phyloP scores from a whole-genome alignment of 1,284 basidiomycete species.

The Trichosporon faecale region DNA sequence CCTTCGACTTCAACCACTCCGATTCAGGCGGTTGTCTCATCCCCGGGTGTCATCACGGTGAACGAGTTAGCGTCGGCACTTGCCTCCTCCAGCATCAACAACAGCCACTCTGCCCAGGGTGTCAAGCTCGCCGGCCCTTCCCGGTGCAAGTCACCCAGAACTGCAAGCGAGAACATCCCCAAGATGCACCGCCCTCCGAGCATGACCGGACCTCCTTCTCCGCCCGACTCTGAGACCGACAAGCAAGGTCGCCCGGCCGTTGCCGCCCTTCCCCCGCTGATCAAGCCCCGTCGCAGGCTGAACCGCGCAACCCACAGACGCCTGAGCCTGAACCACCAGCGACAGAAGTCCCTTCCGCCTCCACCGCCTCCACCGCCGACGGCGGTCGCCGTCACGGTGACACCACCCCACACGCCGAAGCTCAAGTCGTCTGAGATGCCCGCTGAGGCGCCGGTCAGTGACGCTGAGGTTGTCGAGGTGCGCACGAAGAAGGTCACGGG shows the following conservation, averaged over 20 bases:
- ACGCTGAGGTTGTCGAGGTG: not conserved
- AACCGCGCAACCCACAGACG: constrained; percentile 1
- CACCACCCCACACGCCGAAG: not conserved
- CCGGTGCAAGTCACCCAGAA: not conserved
- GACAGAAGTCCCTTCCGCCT: not conserved
- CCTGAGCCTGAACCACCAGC: constrained; percentile 4
- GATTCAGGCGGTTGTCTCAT: not conserved
- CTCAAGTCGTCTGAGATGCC: not conserved
- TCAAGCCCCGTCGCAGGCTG: constrained; percentile 3
- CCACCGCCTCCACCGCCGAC: constrained; percentile 1
- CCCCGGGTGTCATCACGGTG: not conserved
- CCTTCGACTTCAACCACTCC: not conserved
- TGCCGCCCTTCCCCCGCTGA: not conserved
- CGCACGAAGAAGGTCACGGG: not conserved
- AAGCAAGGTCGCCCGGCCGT: not conserved
- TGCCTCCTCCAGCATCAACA: not conserved
- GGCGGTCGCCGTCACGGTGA: not conserved
- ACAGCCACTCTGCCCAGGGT: not conserved
- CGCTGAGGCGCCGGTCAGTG: not conserved
- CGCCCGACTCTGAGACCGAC: constrained; percentile 8
- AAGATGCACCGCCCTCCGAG: not conserved
- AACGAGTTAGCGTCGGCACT: not conserved
- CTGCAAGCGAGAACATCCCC: not conserved
- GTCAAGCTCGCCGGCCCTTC: not conserved
- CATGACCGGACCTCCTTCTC: not conserved